phyloP scores from a whole-genome alignment of 2,329 filamentous ascomycete species.

The Aspergillus pseudoterreus region DNA sequence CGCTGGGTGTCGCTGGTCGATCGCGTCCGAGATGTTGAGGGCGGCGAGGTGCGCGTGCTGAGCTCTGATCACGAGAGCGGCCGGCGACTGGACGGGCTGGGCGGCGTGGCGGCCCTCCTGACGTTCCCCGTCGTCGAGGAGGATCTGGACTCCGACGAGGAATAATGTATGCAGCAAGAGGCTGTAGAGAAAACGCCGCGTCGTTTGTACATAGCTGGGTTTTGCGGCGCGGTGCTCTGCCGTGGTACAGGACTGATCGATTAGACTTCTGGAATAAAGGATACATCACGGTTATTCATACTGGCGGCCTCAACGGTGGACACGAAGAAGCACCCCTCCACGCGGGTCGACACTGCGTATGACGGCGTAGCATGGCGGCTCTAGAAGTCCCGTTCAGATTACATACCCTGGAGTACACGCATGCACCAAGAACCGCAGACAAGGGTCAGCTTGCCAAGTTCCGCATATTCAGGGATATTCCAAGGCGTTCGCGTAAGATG shows the following conservation, averaged over 20 bases:
- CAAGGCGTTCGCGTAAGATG: background rate
- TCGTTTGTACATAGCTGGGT: too few relatives aligned
- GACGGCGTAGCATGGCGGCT: too few relatives aligned
- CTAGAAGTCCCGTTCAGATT: too few relatives aligned
- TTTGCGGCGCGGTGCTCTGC: too few relatives aligned
- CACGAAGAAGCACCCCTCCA: too few relatives aligned
- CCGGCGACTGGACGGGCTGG: constrained; percentile 74
- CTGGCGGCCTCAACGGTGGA: too few relatives aligned
- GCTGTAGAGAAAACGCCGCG: background rate
- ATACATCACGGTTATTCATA: too few relatives aligned
- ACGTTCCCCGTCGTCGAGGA: constrained; percentile 84
- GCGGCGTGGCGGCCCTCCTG: constrained; percentile 83
- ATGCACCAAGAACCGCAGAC: background rate
- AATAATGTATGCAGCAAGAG: background rate
- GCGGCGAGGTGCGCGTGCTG: constrained; percentile 82
- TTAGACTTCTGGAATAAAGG: too few relatives aligned
- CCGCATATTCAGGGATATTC: too few relatives aligned
- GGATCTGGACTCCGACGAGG: constrained; percentile 56
- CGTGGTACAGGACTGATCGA: too few relatives aligned
- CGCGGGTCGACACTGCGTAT: too few relatives aligned
- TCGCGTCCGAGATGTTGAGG: constrained; percentile 72
- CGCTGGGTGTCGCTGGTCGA: constrained; percentile 84
- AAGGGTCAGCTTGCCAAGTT: background rate
- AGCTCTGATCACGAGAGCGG: constrained; percentile 95
- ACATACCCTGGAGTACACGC: background rate